Base-by-base conservation (phyloP, 2,329 filamentous ascomycete genomes). In the Hypoxylon sp. region DNA sequence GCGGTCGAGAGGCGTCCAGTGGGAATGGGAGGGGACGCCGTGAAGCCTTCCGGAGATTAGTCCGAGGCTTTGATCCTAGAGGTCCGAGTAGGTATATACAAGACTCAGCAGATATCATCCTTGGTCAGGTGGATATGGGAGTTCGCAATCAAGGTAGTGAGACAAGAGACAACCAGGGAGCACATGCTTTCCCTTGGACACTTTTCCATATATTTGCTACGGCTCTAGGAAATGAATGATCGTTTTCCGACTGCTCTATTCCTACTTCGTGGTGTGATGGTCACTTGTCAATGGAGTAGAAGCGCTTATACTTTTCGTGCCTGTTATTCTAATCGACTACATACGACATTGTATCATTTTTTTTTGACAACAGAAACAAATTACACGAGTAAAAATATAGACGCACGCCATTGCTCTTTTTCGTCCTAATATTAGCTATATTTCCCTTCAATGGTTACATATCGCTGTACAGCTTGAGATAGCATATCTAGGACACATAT, bases 161-260 rank as follows among this genome's bases (percentile, higher is more conserved):
- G 39, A 44, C 17, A 19, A 19, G 39, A 14, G 55, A 44, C 24
- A 50, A 26, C 31, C 8, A 47, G 47, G 35, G 64, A 63, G 52
- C 19, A 31, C 24, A 51, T 60, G 52, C 50, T 55, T 62, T 26
- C 24, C 22, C 47, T 52, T 51, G 10, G 19, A 31, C 50, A 22
- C 56, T 8, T 63, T 29, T 24, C 33, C 46, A 63, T 59, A 50
- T 19, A 39, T 60, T 33, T 35, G 37, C 48, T 33, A 56, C 42
- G 56, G 63, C 53, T 55, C 26, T 58, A 64, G 24, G 52, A 37
- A 69, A 67, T 64, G 63, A 62, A 67, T 68, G 67, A 57, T 53
- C 48, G 47, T 67, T 57, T 65, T 37, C 39, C 26, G 52, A 63
- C 33, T 44, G 19, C 19, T 19, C 31, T 51, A 46, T 52, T 10